A percentile compares a stretch with the other conserved stretches of the same genome.
These are phyloP conservation scores for Mortierella sp. DNA, from an alignment of 371 early-diverging fungal species.

Conservation along the genomic window DNA sequence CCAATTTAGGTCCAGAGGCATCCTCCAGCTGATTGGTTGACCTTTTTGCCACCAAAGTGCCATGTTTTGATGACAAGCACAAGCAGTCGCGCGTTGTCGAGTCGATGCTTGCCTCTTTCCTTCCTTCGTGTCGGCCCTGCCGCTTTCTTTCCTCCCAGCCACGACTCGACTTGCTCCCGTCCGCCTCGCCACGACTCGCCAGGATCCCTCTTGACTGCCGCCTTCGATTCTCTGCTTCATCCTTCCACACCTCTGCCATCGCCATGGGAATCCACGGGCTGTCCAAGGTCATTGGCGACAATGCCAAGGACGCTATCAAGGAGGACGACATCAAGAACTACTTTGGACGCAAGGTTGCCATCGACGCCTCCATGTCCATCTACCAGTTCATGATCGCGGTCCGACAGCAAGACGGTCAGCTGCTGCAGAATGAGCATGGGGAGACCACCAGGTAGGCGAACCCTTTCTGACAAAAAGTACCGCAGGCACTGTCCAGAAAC, in stretches of 20 bases:
- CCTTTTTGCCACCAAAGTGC: conserved; percentile 19
- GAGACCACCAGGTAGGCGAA: conserved; percentile 86
- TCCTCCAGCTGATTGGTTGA: too few relatives aligned
- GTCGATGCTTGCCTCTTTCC: not conserved
- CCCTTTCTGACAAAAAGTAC: not conserved
- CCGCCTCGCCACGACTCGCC: too few relatives aligned
- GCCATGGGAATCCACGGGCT: conserved; percentile 95
- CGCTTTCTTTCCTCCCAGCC: not conserved
- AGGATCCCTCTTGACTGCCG: too few relatives aligned
- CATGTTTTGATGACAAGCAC: not conserved
- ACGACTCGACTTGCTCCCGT: too few relatives aligned
- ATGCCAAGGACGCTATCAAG: conserved; percentile 88
- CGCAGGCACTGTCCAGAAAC: not conserved
- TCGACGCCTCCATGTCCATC: conserved; percentile 98
- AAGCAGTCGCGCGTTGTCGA: too few relatives aligned
- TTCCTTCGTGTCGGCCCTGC: not conserved
- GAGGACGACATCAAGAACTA: conserved; percentile 89
- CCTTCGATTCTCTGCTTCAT: too few relatives aligned
- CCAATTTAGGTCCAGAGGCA: too few relatives aligned
- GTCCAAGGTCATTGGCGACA: conserved; percentile 94
- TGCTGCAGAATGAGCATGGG: conserved; percentile 90
- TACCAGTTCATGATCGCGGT: conserved; percentile 99
- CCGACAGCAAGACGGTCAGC: conserved; percentile 89
- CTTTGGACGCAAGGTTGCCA: conserved; percentile 97
- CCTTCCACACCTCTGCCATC: conserved; percentile 21